A percentile compares a stretch with the other conserved stretches of the same genome.
Evolutionary conservation across 768 basidiomycete genomes (phyloP).

Genomic region (Rhodotorula babjevae): DNA sequence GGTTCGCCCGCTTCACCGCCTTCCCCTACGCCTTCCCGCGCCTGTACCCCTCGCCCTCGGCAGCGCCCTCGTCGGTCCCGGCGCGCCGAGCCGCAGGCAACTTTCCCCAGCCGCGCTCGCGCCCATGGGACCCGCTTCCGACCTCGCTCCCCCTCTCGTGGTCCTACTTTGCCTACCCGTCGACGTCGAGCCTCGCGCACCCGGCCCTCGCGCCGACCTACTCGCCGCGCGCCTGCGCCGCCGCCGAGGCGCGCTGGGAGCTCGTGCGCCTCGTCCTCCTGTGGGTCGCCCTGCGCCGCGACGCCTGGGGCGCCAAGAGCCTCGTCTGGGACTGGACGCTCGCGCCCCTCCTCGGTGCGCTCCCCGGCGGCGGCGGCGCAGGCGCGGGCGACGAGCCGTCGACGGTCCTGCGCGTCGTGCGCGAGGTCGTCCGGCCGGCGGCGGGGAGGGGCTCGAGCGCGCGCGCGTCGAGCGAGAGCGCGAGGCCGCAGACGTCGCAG

Average conservation of each 20-base stretch:
- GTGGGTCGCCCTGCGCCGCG: conserved; percentile 18
- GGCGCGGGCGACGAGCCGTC: too few species aligned
- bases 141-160: conserved; percentile 2
- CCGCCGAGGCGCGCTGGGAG: conserved; percentile 18
- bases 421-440: too few species aligned
- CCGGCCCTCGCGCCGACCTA: background rate
- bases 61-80: too few species aligned
- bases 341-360: conserved; percentile 2
- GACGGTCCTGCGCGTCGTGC: background rate
- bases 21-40: background rate
- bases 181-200: background rate
- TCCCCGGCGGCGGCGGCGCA: background rate
- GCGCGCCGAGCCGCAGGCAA: background rate
- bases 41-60: background rate
- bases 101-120: conserved; percentile 20
- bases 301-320: conserved; percentile 26
- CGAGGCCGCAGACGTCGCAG: background rate
- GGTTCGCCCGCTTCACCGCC: background rate
- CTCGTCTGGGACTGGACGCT: conserved; percentile 23
- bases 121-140: background rate
- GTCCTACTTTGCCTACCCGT: background rate
- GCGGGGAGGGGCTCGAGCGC: fast-evolving
- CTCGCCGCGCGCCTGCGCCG: background rate
- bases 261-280: conserved; percentile 9
- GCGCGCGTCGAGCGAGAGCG: too few species aligned